A percentile compares a stretch with the other conserved stretches of the same genome.
Evolutionary conservation across 306 rosid species (phyloP).

Genomic region (Senna tora): DNA sequence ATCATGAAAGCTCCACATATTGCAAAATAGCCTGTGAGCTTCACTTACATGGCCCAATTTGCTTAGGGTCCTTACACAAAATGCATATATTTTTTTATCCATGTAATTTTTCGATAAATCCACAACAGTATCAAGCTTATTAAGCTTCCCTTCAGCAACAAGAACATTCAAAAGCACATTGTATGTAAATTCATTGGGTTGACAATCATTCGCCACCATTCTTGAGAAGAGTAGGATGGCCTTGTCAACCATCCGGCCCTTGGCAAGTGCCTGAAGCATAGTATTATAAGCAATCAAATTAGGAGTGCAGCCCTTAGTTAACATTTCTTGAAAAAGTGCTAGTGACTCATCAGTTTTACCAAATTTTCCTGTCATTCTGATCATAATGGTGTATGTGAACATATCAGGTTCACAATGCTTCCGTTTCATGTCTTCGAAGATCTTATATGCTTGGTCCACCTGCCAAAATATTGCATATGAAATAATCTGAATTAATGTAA

Average conservation of each 20-base stretch:
- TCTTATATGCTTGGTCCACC: conserved; percentile 73
- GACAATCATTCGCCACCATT: conserved; percentile 77
- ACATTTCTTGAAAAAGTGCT: conserved; percentile 67
- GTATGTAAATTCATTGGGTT: conserved; percentile 86
- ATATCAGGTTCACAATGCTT: conserved; percentile 83
- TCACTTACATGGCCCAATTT: conserved; percentile 80
- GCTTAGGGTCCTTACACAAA: conserved; percentile 74
- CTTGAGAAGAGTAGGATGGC: conserved; percentile 66
- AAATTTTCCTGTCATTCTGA: conserved; percentile 78
- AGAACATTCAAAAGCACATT: conserved; percentile 70
- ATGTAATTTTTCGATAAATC: conserved; percentile 64
- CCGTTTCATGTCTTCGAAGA: conserved; percentile 84
- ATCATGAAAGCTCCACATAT: conserved; percentile 84
- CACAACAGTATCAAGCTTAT: conserved; percentile 67
- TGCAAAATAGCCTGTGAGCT: conserved; percentile 90
- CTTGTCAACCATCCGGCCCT: conserved; percentile 76
- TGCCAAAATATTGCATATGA: conserved; percentile 54
- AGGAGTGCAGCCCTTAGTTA: conserved; percentile 63
- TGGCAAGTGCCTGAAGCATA: conserved; percentile 79
- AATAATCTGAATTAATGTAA: conserved; percentile 41
- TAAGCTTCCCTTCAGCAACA: conserved; percentile 76
- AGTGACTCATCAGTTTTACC: conserved; percentile 63
- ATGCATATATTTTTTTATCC: conserved; percentile 68
- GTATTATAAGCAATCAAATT: conserved; percentile 79
- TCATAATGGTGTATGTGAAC: conserved; percentile 87